Conservation (phyloP, 23 red algal genomes). For the Chondrus crispus region DNA sequence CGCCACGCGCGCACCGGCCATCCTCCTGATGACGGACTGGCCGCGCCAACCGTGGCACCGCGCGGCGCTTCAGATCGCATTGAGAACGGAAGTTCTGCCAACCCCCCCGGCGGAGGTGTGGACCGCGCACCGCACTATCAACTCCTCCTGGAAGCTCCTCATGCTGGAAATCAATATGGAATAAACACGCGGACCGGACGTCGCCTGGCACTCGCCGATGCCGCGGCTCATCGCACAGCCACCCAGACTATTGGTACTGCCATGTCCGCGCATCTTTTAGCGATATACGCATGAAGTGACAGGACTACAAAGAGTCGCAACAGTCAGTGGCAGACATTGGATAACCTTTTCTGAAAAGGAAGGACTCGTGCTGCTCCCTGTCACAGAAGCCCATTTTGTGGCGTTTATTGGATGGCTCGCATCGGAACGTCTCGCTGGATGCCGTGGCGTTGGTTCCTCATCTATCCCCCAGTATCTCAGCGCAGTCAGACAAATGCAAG, state of each 20-base stretch:
- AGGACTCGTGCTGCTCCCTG: not conserved
- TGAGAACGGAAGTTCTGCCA: not conserved
- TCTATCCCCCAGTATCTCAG: not conserved
- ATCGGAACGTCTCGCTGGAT: not conserved
- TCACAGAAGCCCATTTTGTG: not conserved
- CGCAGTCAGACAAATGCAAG: not conserved
- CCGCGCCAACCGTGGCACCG: not conserved
- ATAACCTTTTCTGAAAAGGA: not conserved
- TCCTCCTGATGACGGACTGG: not conserved
- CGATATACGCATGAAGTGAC: not conserved
- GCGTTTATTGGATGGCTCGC: not conserved
- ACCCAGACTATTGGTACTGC: not conserved
- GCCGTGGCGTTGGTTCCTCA: not conserved
- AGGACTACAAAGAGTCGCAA: not conserved
- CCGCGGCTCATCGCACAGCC: not conserved
- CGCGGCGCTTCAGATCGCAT: not conserved
- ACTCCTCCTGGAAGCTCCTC: not conserved
- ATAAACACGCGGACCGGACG: not conserved
- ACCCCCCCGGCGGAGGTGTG: not conserved
- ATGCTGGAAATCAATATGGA: not conserved
- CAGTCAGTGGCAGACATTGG: not conserved
- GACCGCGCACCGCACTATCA: not conserved
- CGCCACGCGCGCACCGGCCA: not conserved
- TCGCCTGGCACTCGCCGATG: not conserved
- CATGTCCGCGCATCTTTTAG: not conserved